Evolutionary conservation across 2,329 filamentous ascomycete genomes (phyloP).

Genomic region (Volutella citrinella): DNA sequence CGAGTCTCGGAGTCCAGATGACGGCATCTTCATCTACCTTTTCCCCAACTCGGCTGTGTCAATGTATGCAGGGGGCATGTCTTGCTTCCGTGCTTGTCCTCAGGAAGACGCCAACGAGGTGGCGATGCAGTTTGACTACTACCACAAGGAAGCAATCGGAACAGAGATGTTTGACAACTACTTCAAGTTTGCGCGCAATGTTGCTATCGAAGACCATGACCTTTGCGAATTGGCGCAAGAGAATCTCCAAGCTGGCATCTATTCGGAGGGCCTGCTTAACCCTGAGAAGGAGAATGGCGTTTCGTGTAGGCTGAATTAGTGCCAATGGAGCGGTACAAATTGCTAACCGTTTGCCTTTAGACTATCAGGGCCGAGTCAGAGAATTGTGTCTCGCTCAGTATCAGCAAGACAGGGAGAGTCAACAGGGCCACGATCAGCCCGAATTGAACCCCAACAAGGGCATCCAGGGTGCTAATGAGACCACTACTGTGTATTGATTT

Average conservation of each 20-base stretch:
- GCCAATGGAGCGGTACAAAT: background rate
- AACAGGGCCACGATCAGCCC: too few relatives aligned
- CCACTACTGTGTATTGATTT: too few relatives aligned
- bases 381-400: constrained; percentile 13
- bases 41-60: constrained; percentile 55
- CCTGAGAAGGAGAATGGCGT: constrained; percentile 55
- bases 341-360: constrained; percentile 4
- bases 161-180: constrained; percentile 53
- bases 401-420: constrained; percentile 5
- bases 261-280: constrained; percentile 53
- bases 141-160: constrained; percentile 43
- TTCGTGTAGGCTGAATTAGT: constrained; percentile 9
- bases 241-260: constrained; percentile 52
- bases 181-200: constrained; percentile 53
- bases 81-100: constrained; percentile 53
- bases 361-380: constrained; percentile 14
- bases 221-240: constrained; percentile 54
- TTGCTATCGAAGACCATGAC: constrained; percentile 55
- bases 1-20: constrained; percentile 48
- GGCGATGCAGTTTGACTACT: constrained; percentile 59
- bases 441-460: too few relatives aligned
- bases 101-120: constrained; percentile 45
- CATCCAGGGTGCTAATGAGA: too few relatives aligned
- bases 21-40: constrained; percentile 56
- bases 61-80: constrained; percentile 57